Percentiles rank a stretch among this genome's conserved stretches.
Evolutionary conservation across 1,139 yeast species (phyloP).

Genomic region (Zygosaccharomyces sapae): DNA sequence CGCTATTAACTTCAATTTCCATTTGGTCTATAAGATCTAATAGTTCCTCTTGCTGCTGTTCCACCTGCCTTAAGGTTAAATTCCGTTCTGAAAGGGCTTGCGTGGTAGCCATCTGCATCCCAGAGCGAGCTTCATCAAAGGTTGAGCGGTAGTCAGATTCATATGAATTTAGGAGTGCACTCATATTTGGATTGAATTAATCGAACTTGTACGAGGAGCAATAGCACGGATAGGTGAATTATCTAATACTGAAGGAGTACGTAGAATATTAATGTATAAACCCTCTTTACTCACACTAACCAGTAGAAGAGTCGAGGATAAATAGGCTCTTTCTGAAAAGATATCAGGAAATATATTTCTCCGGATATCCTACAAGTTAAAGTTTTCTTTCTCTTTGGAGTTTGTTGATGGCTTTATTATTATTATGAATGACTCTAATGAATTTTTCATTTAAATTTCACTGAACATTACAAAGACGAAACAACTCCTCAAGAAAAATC

Average conservation of each 20-base stretch:
- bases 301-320: background rate
- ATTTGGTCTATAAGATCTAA: conserved; percentile 35
- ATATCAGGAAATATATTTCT: too few relatives aligned
- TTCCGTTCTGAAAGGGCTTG: conserved; percentile 29
- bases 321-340: too few relatives aligned
- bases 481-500: background rate
- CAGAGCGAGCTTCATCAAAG: conserved; percentile 26
- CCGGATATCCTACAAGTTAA: too few relatives aligned
- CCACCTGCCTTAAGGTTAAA: conserved; percentile 27
- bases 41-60: conserved; percentile 33
- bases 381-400: too few relatives aligned
- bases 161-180: conserved; percentile 28
- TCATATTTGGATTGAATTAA: conserved; percentile 18
- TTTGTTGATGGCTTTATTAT: background rate
- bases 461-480: background rate
- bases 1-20: conserved; percentile 35
- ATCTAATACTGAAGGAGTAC: background rate
- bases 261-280: background rate
- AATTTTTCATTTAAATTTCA: background rate
- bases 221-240: too few relatives aligned
- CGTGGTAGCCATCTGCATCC: conserved; percentile 21
- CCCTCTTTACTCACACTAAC: background rate
- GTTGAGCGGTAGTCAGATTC: conserved; percentile 34
- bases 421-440: background rate
- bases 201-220: too few relatives aligned